Conservation (phyloP, 2,329 filamentous ascomycete genomes). For the Fusarium armeniacum region DNA sequence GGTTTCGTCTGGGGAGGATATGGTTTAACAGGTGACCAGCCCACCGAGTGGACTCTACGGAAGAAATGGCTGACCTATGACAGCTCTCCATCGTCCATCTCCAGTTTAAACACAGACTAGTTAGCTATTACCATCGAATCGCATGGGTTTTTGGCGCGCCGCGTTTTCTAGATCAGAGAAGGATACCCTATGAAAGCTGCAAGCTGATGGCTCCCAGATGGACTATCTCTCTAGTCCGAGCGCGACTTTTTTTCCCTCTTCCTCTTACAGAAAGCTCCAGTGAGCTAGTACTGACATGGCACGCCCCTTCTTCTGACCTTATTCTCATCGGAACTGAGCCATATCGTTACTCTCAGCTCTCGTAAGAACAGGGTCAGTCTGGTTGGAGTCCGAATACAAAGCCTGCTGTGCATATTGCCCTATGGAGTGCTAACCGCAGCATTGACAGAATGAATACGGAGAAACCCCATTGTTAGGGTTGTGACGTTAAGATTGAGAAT, state of each 20-base stretch:
- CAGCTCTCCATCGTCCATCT: constrained; percentile 36
- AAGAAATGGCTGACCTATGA: constrained; percentile 43
- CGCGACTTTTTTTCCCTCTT: constrained; percentile 36
- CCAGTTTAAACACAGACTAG: constrained; percentile 40
- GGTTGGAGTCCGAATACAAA: constrained; percentile 16
- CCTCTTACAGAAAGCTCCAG: constrained; percentile 29
- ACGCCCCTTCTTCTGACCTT: constrained; percentile 45
- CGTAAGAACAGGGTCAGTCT: constrained; percentile 19
- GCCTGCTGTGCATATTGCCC: constrained; percentile 4
- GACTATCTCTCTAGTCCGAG: constrained; percentile 43
- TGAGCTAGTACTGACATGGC: constrained; percentile 29
- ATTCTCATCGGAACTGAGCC: constrained; percentile 33
- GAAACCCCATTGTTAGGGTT: constrained; percentile 29
- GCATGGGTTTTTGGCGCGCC: constrained; percentile 43
- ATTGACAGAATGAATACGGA: constrained; percentile 22
- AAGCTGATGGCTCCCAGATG: constrained; percentile 42
- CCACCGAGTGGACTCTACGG: constrained; percentile 44
- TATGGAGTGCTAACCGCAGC: constrained; percentile 19
- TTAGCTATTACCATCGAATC: constrained; percentile 43
- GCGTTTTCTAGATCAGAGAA: constrained; percentile 28
- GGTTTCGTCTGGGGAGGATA: constrained; percentile 49
- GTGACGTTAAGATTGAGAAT: constrained; percentile 21
- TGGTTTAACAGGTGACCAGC: constrained; percentile 49
- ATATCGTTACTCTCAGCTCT: constrained; percentile 38
- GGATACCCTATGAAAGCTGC: constrained; percentile 47